A percentile compares a stretch with the other conserved stretches of the same genome.
Evolutionary conservation across 1,284 basidiomycete genomes (phyloP).

Genomic region (Tilletia caries): DNA sequence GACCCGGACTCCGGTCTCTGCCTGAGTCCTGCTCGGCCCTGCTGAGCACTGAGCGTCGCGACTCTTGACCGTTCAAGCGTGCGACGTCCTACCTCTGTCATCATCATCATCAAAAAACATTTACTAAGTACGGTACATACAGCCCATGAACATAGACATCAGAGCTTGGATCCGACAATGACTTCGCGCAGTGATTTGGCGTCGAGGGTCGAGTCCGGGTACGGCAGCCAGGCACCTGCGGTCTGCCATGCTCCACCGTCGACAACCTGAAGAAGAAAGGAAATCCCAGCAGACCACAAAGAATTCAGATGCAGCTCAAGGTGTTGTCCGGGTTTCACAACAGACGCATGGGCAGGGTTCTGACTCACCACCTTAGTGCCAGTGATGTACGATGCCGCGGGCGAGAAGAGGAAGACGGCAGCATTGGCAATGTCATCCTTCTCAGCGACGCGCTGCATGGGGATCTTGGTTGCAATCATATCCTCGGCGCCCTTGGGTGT

Average conservation of each 20-base stretch:
- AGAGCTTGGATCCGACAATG: constrained; percentile 13
- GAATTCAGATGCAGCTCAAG: too few species aligned
- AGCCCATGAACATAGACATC: too few species aligned
- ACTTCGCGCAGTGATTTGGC: constrained; percentile 21
- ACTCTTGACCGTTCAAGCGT: too few species aligned
- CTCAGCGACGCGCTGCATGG: constrained; percentile 46
- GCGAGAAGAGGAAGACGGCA: constrained; percentile 81
- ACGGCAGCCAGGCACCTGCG: constrained; percentile 44
- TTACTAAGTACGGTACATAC: too few species aligned
- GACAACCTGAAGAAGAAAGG: background rate
- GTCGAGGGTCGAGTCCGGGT: constrained; percentile 43
- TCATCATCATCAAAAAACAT: too few species aligned
- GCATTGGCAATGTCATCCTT: constrained; percentile 72
- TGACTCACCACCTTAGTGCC: constrained; percentile 56
- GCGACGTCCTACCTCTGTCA: too few species aligned
- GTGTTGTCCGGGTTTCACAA: background rate
- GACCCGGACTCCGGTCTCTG: too few species aligned
- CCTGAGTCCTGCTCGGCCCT: too few species aligned
- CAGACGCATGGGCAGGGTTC: background rate
- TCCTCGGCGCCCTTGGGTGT: constrained; percentile 57
- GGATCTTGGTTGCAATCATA: constrained; percentile 31
- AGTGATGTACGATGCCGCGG: constrained; percentile 76
- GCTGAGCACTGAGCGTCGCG: too few species aligned
- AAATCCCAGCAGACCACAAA: background rate
- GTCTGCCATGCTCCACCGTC: constrained; percentile 30